These are phyloP conservation scores for Pestalotiopsis sp. DNA, from an alignment of 2,329 filamentous ascomycete genomes.

Conservation along the genomic window DNA sequence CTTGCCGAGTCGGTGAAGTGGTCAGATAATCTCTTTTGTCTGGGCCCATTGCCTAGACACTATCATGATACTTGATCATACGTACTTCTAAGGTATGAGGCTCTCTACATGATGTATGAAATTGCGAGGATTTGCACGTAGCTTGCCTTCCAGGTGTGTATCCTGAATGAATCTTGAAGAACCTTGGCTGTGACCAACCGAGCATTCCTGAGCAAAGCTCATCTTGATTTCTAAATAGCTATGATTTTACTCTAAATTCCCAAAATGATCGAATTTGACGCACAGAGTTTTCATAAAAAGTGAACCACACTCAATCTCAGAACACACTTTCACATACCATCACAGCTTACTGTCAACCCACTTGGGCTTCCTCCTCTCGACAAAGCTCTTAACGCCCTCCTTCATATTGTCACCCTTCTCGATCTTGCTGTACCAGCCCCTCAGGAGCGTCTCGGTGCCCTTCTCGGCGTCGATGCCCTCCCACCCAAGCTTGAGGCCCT, in stretches of 20 bases:
- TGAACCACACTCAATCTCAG: neutral
- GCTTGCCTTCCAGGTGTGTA: no score
- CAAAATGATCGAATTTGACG: no score
- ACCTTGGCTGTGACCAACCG: no score
- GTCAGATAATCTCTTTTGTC: neutral
- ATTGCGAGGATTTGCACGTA: no score
- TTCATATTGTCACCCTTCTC: constrained; percentile 72
- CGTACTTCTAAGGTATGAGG: no score
- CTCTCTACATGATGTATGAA: no score
- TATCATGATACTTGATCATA: no score
- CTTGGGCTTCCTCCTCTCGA: constrained; percentile 71
- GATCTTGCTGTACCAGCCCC: constrained; percentile 62
- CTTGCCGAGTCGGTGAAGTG: neutral
- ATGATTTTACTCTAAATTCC: no score
- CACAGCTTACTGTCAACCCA: constrained; percentile 69
- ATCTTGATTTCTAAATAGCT: no score
- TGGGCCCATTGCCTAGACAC: neutral
- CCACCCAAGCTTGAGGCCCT: constrained; percentile 74
- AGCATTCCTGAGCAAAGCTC: no score
- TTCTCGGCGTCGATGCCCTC: constrained; percentile 68
- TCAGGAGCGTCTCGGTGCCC: constrained; percentile 59
- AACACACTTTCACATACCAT: constrained; percentile 3
- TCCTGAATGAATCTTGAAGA: no score
- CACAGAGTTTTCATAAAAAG: neutral
- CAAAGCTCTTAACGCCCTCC: constrained; percentile 75